Percentiles rank a stretch among this genome's conserved stretches.
Evolutionary conservation across 768 basidiomycete genomes (phyloP).

Genomic region (Pleurotus citrinopileatus): DNA sequence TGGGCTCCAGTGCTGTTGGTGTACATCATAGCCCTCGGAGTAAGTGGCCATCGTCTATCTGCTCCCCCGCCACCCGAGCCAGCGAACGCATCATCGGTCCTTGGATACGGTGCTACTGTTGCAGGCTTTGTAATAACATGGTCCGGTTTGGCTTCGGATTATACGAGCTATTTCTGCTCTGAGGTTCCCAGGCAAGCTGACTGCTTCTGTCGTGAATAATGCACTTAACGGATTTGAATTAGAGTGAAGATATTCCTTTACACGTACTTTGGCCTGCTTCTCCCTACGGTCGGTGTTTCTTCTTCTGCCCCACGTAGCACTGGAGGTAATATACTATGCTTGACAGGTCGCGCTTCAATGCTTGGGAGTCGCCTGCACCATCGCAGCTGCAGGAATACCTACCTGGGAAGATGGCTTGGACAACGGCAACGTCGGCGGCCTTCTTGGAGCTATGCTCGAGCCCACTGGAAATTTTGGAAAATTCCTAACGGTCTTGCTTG

Average conservation of each 20-base stretch:
- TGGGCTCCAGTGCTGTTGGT: constrained; percentile 59
- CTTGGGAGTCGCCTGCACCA: constrained; percentile 67
- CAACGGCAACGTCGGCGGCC: constrained; percentile 59
- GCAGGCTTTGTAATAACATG: constrained; percentile 55
- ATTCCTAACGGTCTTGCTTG: constrained; percentile 77
- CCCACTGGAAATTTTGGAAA: constrained; percentile 73
- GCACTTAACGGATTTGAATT: background rate
- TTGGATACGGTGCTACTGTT: constrained; percentile 49
- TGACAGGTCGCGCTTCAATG: constrained; percentile 41
- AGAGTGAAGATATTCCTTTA: constrained; percentile 59
- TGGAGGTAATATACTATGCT: constrained; percentile 18
- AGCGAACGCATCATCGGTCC: constrained; percentile 36
- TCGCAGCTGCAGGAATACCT: constrained; percentile 52
- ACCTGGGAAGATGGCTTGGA: constrained; percentile 56
- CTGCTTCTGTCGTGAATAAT: background rate
- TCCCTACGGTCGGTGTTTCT: constrained; percentile 48
- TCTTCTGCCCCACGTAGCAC: background rate
- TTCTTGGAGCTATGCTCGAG: constrained; percentile 68
- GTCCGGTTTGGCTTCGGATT: constrained; percentile 47
- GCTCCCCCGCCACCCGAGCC: constrained; percentile 31
- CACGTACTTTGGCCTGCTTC: constrained; percentile 61
- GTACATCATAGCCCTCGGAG: constrained; percentile 49
- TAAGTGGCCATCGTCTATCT: constrained; percentile 48
- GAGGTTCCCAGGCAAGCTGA: constrained; percentile 38
- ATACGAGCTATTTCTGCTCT: constrained; percentile 50